phyloP scores from a whole-genome alignment of 2,329 filamentous ascomycete genomes.

The Diplodia intermedia region DNA sequence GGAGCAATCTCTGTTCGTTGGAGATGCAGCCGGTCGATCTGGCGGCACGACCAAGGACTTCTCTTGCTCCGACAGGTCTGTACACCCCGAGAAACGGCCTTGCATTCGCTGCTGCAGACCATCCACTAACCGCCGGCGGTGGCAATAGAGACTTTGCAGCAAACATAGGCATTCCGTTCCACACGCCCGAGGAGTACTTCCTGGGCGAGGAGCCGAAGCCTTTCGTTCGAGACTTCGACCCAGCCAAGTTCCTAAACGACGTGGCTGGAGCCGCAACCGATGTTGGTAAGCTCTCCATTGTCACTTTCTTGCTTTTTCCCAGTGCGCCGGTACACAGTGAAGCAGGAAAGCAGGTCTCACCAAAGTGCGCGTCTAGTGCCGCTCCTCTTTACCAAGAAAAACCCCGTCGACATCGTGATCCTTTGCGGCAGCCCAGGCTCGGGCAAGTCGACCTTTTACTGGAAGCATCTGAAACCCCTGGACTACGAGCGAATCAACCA shows the following conservation, averaged over 20 bases:
- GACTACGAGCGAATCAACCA: slow-evolving; percentile 90
- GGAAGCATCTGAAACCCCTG: slow-evolving; percentile 75
- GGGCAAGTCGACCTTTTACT: slow-evolving; percentile 92
- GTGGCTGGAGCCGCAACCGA: slow-evolving; percentile 41
- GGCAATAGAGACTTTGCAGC: slow-evolving; percentile 75
- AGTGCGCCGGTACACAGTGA: neutral
- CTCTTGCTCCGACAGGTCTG: slow-evolving; percentile 65
- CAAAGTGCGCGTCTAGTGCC: slow-evolving; percentile 36
- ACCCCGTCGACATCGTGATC: slow-evolving; percentile 76
- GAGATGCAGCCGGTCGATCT: slow-evolving; percentile 74
- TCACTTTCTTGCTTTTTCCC: slow-evolving; percentile 25
- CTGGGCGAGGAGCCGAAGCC: slow-evolving; percentile 69
- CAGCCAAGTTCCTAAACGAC: slow-evolving; percentile 60
- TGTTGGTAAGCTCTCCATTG: slow-evolving; percentile 42
- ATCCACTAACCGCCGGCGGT: slow-evolving; percentile 7
- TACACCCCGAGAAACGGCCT: slow-evolving; percentile 31
- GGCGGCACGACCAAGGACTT: slow-evolving; percentile 59
- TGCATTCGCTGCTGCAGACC: slow-evolving; percentile 33
- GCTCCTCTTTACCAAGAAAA: slow-evolving; percentile 62
- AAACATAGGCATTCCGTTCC: slow-evolving; percentile 80
- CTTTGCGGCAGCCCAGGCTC: slow-evolving; percentile 89
- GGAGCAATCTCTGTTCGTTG: slow-evolving; percentile 79
- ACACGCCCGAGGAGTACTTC: slow-evolving; percentile 93
- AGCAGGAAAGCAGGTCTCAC: slow-evolving; percentile 15
- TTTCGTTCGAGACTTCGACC: slow-evolving; percentile 75